Percentiles rank a stretch among this genome's conserved stretches.
Conservation (phyloP, 345 rosid genomes). For the Populus tremula region DNA sequence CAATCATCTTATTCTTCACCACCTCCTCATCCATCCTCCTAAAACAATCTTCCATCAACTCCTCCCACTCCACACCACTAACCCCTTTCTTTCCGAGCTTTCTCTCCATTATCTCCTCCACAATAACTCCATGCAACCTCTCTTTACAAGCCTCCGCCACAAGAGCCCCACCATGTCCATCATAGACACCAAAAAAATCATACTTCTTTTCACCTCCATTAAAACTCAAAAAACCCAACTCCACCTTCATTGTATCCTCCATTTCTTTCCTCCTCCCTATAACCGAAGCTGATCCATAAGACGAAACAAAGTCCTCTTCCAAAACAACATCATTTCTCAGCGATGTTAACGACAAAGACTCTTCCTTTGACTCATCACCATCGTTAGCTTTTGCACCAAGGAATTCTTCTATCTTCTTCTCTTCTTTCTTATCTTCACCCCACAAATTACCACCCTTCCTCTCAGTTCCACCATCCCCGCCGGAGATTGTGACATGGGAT, state of each 20-base stretch:
- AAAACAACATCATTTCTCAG: constrained; percentile 9
- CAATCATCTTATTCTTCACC: constrained; percentile 26
- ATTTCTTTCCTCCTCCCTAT: constrained; percentile 66
- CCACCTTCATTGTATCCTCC: constrained; percentile 61
- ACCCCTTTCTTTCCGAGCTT: not conserved
- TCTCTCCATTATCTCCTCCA: constrained; percentile 32
- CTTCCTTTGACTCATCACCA: constrained; percentile 16
- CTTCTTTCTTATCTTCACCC: not conserved
- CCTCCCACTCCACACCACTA: constrained; percentile 41
- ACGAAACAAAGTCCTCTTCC: constrained; percentile 20
- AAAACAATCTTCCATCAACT: constrained; percentile 47
- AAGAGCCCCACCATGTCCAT: constrained; percentile 65
- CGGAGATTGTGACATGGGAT: constrained; percentile 6
- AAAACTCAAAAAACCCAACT: constrained; percentile 35
- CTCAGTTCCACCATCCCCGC: not conserved
- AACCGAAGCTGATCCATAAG: constrained; percentile 49
- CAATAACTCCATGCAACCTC: constrained; percentile 48
- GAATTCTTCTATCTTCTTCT: not conserved
- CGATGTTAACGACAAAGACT: constrained; percentile 26
- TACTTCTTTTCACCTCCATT: constrained; percentile 23
- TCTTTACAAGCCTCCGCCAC: constrained; percentile 64
- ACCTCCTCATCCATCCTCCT: constrained; percentile 50
- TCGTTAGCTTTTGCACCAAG: not conserved
- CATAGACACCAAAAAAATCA: constrained; percentile 61
- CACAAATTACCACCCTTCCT: not conserved